Evolutionary conservation across 352 stramenopile genomes (phyloP).

Genomic region (Phytophthora fragariaefolia): DNA sequence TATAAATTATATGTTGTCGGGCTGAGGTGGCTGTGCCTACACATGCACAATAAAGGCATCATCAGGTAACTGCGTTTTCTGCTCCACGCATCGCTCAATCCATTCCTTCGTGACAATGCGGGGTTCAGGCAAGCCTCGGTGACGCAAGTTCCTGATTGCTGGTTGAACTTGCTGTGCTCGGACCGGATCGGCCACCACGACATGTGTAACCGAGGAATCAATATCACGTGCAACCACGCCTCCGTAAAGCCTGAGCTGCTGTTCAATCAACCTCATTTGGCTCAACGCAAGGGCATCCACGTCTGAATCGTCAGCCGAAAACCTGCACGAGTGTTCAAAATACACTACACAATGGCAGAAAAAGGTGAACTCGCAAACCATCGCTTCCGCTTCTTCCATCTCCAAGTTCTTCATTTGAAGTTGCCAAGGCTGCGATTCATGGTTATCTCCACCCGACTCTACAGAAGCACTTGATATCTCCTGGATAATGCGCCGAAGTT

Average conservation of each 20-base stretch:
- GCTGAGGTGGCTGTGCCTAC: slow-evolving; percentile 30
- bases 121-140: slow-evolving; percentile 52
- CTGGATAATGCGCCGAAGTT: slow-evolving; percentile 60
- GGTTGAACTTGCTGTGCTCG: slow-evolving; percentile 53
- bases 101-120: slow-evolving; percentile 65
- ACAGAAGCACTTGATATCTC: slow-evolving; percentile 35
- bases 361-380: slow-evolving; percentile 74
- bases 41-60: slow-evolving; percentile 62
- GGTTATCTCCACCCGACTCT: neutral
- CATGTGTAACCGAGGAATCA: slow-evolving; percentile 62
- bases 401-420: slow-evolving; percentile 41
- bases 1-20: slow-evolving; percentile 51
- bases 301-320: slow-evolving; percentile 17
- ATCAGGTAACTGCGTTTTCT: slow-evolving; percentile 58
- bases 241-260: slow-evolving; percentile 69
- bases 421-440: slow-evolving; percentile 53
- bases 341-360: slow-evolving; percentile 81
- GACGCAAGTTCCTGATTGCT: slow-evolving; percentile 57
- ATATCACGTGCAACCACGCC: slow-evolving; percentile 48
- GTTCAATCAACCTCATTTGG: slow-evolving; percentile 58
- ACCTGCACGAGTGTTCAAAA: slow-evolving; percentile 28
- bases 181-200: slow-evolving; percentile 50
- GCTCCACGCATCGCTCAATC: slow-evolving; percentile 56
- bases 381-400: slow-evolving; percentile 71
- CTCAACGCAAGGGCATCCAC: slow-evolving; percentile 28